Evolutionary conservation across 75 land plant species (phyloP).

Genomic region (Cunninghamia lanceolata): DNA sequence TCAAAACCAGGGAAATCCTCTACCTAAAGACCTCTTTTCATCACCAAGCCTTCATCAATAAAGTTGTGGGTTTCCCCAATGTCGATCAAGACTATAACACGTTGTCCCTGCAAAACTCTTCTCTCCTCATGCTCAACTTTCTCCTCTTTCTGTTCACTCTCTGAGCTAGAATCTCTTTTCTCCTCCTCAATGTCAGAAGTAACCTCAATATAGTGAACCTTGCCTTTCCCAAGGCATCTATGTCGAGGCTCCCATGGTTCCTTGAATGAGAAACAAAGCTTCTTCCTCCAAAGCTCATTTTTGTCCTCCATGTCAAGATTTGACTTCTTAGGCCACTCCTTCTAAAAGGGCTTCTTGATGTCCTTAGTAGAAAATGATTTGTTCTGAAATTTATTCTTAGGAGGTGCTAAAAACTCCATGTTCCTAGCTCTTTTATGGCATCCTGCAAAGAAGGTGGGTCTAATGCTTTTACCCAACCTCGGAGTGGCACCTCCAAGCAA

Average conservation of each 20-base stretch:
- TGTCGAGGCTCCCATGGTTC: too few relatives aligned
- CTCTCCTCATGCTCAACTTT: neutral
- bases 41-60: too few relatives aligned
- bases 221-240: too few relatives aligned
- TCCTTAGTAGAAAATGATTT: neutral
- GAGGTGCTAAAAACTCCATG: neutral
- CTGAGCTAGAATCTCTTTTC: neutral
- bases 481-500: neutral
- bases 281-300: neutral
- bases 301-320: neutral
- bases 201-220: too few relatives aligned
- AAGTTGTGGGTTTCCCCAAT: neutral
- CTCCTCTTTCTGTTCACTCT: neutral
- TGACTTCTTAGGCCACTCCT: neutral
- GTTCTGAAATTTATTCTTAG: neutral
- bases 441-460: neutral
- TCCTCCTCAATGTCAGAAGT: too few relatives aligned
- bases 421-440: neutral
- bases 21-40: too few relatives aligned
- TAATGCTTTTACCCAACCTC: neutral
- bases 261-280: too few relatives aligned
- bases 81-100: neutral
- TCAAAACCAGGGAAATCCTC: too few relatives aligned
- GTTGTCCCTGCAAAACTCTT: neutral
- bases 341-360: neutral